Base-by-base conservation (phyloP, 805 yeast genomes). In the Candida hispaniensis region DNA sequence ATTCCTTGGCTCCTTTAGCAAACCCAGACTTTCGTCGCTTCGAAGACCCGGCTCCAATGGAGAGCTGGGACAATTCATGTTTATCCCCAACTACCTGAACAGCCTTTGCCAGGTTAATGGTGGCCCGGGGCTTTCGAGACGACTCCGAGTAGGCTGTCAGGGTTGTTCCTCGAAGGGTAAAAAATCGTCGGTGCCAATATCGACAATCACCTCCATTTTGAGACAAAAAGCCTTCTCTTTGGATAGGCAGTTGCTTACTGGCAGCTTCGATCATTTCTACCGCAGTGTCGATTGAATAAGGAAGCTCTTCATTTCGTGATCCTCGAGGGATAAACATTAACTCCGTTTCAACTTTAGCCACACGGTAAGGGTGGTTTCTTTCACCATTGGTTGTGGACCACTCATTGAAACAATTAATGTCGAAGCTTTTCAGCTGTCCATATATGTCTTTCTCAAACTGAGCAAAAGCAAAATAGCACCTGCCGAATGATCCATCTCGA, bases 191-290 rank as follows among this genome's bases (percentile, higher is more conserved):
- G 46, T 79, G 71, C 74, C 86, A 72, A 17, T 65, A 60, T 10
- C 66, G 69, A 46, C 91, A 70, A 58, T 86, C 97, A 7, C 96
- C 96, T 12, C 97, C 97, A 49, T 78, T 82, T 58, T 86, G 97
- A 47, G 73, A 72, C 59, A 88, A 59, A 48, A 62, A 75, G 0
- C 96, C 96, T 50, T 79, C 47, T 77, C 48, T 40, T 21, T 29
- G 39, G 9, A 34, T 34, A 2, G 18, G 35, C 5, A 28, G 60
- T 59, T 2, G 33, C 13, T 46, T 47, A 6, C 28, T 11, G 7
- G 41, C 47, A 14, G 28, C 35, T 12, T 39, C 26, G 16, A 48
- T 39, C 22, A 42, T 46, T n/a, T 38, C 43, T 19, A 39, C 26
- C 1, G 71, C 69, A 14, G 66, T 59, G 39, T 58, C 60, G 46